phyloP scores from a whole-genome alignment of 345 rosid species.

The Citrus cavaleriei region DNA sequence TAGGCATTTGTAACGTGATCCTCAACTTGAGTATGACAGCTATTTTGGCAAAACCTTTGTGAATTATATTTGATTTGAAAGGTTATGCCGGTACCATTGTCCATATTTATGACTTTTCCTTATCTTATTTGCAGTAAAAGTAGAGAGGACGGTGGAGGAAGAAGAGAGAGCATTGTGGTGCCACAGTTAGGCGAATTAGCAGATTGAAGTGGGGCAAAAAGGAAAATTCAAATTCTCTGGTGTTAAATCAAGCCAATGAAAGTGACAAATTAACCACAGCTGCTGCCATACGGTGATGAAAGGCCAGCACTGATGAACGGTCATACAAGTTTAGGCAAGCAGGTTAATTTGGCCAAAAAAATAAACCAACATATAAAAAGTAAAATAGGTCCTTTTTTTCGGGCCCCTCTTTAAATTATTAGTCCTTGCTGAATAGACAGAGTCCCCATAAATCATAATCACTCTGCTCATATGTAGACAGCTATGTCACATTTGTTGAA shows the following conservation, averaged over 20 bases:
- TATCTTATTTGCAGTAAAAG: background rate
- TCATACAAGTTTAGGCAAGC: background rate
- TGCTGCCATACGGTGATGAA: background rate
- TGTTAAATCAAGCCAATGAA: background rate
- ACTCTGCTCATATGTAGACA: conserved; percentile 12
- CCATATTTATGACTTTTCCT: background rate
- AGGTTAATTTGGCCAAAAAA: background rate
- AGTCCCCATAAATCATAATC: background rate
- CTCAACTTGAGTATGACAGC: background rate
- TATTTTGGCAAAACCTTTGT: background rate
- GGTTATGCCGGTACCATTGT: background rate
- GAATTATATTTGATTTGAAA: conserved; percentile 9
- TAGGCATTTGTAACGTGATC: background rate
- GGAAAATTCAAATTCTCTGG: background rate
- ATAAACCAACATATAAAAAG: background rate
- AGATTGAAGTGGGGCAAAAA: background rate
- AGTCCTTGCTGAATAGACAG: background rate
- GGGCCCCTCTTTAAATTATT: background rate
- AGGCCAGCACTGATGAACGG: no score
- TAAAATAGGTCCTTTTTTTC: background rate
- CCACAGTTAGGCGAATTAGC: background rate
- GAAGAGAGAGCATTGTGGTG: background rate
- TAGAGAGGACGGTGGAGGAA: background rate
- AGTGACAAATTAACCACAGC: conserved; percentile 9
- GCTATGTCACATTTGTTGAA: conserved; percentile 30